A percentile compares a stretch with the other conserved stretches of the same genome.
Conservation (phyloP, 2,329 filamentous ascomycete species). For the Blastomyces parvus region DNA sequence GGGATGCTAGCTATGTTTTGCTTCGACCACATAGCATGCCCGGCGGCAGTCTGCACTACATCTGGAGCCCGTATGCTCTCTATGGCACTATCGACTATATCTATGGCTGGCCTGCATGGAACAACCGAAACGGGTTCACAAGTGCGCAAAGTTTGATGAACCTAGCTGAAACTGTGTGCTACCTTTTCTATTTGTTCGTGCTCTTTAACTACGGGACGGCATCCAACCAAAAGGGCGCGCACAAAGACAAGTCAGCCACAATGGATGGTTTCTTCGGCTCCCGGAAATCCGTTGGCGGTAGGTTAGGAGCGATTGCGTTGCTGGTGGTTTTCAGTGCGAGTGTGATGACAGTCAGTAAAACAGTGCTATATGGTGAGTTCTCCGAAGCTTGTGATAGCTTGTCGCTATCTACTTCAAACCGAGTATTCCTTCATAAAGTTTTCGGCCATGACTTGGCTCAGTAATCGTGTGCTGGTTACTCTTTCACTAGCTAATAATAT, state of each 20-base stretch:
- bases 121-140: constrained; percentile 63
- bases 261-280: constrained; percentile 7
- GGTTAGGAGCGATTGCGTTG: constrained; percentile 45
- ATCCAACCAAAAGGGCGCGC: constrained; percentile 4
- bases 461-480: neutral
- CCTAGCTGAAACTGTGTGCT: constrained; percentile 56
- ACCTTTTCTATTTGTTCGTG: constrained; percentile 52
- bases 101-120: constrained; percentile 67
- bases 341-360: constrained; percentile 59
- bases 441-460: too few relatives aligned
- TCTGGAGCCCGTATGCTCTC: constrained; percentile 69
- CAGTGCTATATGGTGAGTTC: constrained; percentile 54
- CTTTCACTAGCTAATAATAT: constrained; percentile 5
- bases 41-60: constrained; percentile 58
- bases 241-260: constrained; percentile 17
- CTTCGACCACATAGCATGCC: constrained; percentile 74
- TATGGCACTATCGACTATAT: constrained; percentile 73
- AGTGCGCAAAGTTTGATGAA: constrained; percentile 64
- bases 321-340: constrained; percentile 51
- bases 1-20: constrained; percentile 74
- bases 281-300: constrained; percentile 44
- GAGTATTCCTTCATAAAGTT: neutral
- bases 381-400: neutral
- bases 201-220: constrained; percentile 37
- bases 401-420: neutral